These are phyloP conservation scores for Gyrodon lividus DNA, from an alignment of 768 basidiomycete species.

Conservation along the genomic window DNA sequence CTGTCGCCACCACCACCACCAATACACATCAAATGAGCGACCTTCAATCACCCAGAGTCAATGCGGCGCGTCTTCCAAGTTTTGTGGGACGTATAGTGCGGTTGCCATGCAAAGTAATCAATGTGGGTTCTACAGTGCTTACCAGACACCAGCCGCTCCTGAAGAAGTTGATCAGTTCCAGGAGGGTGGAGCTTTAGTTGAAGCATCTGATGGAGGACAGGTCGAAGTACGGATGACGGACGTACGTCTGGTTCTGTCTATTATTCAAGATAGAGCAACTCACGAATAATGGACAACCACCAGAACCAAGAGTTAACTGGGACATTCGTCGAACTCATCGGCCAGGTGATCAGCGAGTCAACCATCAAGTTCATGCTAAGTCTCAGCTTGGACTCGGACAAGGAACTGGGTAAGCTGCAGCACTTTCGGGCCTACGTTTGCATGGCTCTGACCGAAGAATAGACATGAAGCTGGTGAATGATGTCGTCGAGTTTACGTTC, in stretches of 20 bases:
- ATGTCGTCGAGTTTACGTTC: conserved; percentile 59
- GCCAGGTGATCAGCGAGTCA: conserved; percentile 52
- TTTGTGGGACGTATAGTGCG: conserved; percentile 57
- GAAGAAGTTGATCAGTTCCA: conserved; percentile 28
- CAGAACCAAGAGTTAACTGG: conserved; percentile 48
- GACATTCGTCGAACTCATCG: conserved; percentile 66
- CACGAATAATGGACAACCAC: not conserved
- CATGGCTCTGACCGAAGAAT: conserved; percentile 8
- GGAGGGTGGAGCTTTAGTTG: conserved; percentile 51
- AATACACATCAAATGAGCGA: conserved; percentile 22
- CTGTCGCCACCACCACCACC: not conserved
- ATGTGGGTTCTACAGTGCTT: conserved; percentile 34
- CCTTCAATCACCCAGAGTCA: conserved; percentile 50
- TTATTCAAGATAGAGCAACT: not conserved
- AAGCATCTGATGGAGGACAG: conserved; percentile 67
- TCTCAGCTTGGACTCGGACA: conserved; percentile 52
- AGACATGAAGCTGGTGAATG: conserved; percentile 64
- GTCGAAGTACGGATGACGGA: conserved; percentile 44
- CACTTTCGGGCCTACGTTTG: not conserved
- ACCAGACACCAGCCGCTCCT: not conserved
- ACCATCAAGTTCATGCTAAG: conserved; percentile 53
- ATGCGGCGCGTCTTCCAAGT: conserved; percentile 53
- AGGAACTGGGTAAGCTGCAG: conserved; percentile 55
- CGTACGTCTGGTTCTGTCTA: conserved; percentile 32
- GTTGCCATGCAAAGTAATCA: conserved; percentile 59